A percentile compares a stretch with the other conserved stretches of the same genome.
These are phyloP conservation scores for Kalanchoe fedtschenkoi DNA, from an alignment of 164 flowering plant genomes.

Conservation along the genomic window DNA sequence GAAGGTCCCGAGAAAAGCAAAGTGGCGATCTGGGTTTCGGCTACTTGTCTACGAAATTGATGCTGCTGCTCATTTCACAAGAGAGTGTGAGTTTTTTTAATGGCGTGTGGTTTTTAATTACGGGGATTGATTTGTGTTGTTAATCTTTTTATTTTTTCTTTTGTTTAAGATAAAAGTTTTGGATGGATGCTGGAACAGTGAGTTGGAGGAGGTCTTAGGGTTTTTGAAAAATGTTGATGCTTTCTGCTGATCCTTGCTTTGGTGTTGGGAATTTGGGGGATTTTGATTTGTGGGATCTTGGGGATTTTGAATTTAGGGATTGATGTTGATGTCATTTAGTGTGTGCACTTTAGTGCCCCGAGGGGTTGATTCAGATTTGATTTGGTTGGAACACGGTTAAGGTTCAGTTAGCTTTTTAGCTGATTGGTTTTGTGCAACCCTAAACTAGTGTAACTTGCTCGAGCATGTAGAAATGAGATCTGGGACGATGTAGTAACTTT, in stretches of 20 bases:
- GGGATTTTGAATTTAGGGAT: not conserved
- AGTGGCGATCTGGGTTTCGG: constrained; percentile 28
- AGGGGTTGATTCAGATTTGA: not conserved
- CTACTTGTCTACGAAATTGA: constrained; percentile 8
- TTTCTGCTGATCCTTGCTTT: not conserved
- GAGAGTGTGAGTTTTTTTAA: not conserved
- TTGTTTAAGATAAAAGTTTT: not conserved
- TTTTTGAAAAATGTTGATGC: constrained; percentile 1
- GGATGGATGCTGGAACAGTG: constrained; percentile 6
- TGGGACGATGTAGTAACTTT: not conserved
- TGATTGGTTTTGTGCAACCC: not conserved
- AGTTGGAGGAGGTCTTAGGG: not conserved
- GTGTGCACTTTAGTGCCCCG: no score
- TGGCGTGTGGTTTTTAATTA: constrained; percentile 3
- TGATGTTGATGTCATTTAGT: not conserved
- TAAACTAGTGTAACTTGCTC: not conserved
- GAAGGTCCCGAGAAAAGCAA: constrained; percentile 16
- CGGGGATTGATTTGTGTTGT: constrained; percentile 2
- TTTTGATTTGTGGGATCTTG: not conserved
- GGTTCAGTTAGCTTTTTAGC: not conserved
- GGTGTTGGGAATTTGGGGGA: not conserved
- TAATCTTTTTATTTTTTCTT: constrained; percentile 6
- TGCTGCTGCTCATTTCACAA: constrained; percentile 4
- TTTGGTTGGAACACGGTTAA: not conserved
- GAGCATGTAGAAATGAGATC: not conserved